Conservation (phyloP, 306 rosid genomes). For the Quillaja saponaria region DNA sequence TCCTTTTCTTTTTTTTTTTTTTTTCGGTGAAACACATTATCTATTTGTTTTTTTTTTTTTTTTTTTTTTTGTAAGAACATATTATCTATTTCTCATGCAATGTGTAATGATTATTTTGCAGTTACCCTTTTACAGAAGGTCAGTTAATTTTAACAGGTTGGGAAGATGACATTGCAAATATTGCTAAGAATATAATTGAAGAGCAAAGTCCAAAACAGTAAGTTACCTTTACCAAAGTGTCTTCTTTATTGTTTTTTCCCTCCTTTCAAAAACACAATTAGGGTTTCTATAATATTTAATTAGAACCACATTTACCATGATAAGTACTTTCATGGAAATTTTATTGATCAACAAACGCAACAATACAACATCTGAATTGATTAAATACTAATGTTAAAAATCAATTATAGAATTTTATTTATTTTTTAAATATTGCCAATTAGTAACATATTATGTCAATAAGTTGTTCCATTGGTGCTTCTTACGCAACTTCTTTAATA, state of each 20-base stretch:
- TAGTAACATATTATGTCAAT: no score
- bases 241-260: background rate
- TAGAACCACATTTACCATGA: background rate
- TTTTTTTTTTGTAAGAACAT: no score
- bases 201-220: constrained; percentile 90
- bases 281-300: background rate
- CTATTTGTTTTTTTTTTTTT: no score
- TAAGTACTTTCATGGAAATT: no score
- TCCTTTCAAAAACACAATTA: background rate
- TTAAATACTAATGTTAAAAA: background rate
- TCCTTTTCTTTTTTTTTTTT: background rate
- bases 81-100: no score
- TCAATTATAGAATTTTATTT: no score
- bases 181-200: constrained; percentile 57
- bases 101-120: constrained; percentile 26
- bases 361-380: no score
- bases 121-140: constrained; percentile 56
- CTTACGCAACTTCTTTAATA: no score
- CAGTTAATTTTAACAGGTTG: constrained; percentile 69
- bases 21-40: no score
- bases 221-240: constrained; percentile 14
- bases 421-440: no score
- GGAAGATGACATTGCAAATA: constrained; percentile 71
- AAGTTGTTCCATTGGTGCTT: no score
- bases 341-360: no score